Base-by-base conservation (phyloP, 73 alveolate species). In the Paramecium tetraurelia region DNA sequence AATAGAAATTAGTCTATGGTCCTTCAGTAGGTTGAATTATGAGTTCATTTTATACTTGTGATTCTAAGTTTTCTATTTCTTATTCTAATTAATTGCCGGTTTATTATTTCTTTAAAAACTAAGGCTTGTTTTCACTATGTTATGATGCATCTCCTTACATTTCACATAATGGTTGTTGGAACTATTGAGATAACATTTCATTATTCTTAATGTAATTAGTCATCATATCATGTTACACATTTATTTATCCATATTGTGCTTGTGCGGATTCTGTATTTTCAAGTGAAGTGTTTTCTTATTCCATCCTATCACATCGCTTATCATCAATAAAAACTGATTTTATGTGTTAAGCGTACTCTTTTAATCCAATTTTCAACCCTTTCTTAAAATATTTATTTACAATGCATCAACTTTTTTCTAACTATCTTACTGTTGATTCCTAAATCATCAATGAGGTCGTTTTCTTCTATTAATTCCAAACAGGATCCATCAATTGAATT, bases 401-500 rank as follows among this genome's bases (percentile, higher is more conserved):
- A 85, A 29, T 89, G 86, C 68, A 89, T 59, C 27, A 96, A 92
- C 89, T 96, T 96, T 86, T 95, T 90, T 92, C 98, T 89, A 68
- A 94, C 96, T 46, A 96, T 92, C 83, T 96, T 71, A 83, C 86
- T 94, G 14, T 75, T 53, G 41, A 96, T 96, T 14, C 86, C 69
- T 40, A 96, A 92, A 75, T 96, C 97, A 58, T 88, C 94, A 41
- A 58, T 27, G 1, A 96, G 85, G 46, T 96, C 98, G 41, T 85
- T 93, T 29, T 95, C 97, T 27, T 85, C 92, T 7, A 96, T 94
- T 75, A 90, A 93, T 40, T 85, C 93, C 59, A 96, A 43, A 40
- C 96, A 87, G 3, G 97, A 93, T n/a, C 98, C 98, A 53, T 96
- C 98, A 29, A 96, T 96, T 11, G 94, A 70, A 71, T 89, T 89